Evolutionary conservation across 169 alveolate genomes (phyloP), one percentile per base, ranked within the genome.

Genomic region (Plasmodium yoelii): DNA sequence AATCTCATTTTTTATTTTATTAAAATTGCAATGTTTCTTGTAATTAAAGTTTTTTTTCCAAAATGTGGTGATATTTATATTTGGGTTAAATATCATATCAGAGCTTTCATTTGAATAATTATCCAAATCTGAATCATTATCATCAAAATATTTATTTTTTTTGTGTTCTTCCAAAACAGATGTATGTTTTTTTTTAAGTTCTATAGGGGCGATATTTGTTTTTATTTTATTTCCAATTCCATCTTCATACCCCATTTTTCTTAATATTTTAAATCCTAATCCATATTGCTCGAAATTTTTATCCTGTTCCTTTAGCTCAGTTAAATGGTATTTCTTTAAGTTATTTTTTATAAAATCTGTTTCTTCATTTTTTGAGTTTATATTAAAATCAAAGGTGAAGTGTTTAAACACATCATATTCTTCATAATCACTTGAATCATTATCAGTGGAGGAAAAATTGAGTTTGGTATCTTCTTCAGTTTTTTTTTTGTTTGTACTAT

Each of bases 141-240:
- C 18, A 63, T 77, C 72, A 49, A 22, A 59, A 18, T 68, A 49
- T 51, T 63, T 51, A 63, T 77, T 46, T 12, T 63, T 55, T 22
- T 24, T 34, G 56, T 75, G 63, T 65, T 80, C 90, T 80, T 80
- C 90, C 15, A 80, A 39, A 56, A 80, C 28, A 13, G 28, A 26
- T 60, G 34, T 60, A 55, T 80, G 69, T 71, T 80, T 67, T 53
- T 80, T 80, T 49, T 75, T 51, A 67, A 80, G 44, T 67, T 80
- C 90, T 51, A 80, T 80, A 47, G 90, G 90, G n/a, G 80, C 90
- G n/a, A 80, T 80, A 46, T 80, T 80, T 24, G 90, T 80, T 67
- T 80, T 80, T 22, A 80, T 80, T 53, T 80, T 57, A 18, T 80
- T 80, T 59, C 90, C 90, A 65, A 80, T 80, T 24, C 90, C 90